These are phyloP conservation scores for Pyricularia pennisetigena DNA, from an alignment of 2,329 filamentous ascomycete genomes.

Conservation along the genomic window DNA sequence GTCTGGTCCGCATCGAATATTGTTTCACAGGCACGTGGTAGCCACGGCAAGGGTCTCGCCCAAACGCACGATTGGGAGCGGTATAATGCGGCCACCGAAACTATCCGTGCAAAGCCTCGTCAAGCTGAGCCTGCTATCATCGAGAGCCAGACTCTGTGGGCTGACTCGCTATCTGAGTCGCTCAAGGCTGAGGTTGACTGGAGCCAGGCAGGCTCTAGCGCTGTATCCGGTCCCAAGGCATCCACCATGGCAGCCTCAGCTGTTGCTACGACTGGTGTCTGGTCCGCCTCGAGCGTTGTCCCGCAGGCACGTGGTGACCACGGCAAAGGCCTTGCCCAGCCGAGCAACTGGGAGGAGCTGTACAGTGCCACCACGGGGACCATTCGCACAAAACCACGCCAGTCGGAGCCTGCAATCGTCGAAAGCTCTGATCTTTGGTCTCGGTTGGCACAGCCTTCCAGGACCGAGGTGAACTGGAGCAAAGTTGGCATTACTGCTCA, in stretches of 20 bases:
- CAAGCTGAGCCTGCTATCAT: slow-evolving; percentile 18
- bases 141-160: slow-evolving; percentile 14
- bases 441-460: neutral
- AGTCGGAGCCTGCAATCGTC: slow-evolving; percentile 18
- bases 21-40: neutral
- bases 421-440: slow-evolving; percentile 13
- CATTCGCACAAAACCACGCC: slow-evolving; percentile 17
- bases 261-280: neutral
- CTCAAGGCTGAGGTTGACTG: neutral
- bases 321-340: slow-evolving; percentile 22
- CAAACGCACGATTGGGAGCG: slow-evolving; percentile 11
- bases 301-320: slow-evolving; percentile 1
- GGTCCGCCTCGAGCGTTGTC: neutral
- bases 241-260: neutral
- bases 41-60: slow-evolving; percentile 8
- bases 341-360: slow-evolving; percentile 24
- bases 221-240: neutral
- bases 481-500: slow-evolving; percentile 23
- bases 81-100: slow-evolving; percentile 19
- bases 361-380: slow-evolving; percentile 17
- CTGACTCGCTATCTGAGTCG: neutral
- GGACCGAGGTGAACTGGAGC: slow-evolving; percentile 1
- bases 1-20: neutral
- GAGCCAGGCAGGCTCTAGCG: neutral
- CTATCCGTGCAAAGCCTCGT: slow-evolving; percentile 18